Evolutionary conservation across 2,329 filamentous ascomycete genomes (phyloP), one percentile per base, ranked within the genome.

Genomic region (Leptographium lundbergii): DNA sequence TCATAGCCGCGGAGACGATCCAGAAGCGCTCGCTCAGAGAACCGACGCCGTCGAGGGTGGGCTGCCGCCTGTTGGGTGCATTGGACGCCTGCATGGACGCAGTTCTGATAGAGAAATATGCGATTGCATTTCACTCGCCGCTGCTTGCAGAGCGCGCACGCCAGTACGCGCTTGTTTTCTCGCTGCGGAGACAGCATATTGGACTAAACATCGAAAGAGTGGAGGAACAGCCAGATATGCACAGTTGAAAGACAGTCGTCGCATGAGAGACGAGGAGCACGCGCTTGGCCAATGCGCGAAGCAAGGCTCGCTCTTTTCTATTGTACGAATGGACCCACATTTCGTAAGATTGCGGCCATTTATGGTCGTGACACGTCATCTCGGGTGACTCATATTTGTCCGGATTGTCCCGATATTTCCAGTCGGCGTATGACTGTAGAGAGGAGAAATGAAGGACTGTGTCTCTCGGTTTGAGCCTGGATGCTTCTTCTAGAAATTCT

Each of bases 81-180:
- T 17, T n/a, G 14, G 32, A 36, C 58, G 45, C 60, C 60, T 6
- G 47, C 13, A 22, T 57, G 56, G 11, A 54, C 70, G 64, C 80
- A 83, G 64, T 82, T 81, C 59, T 78, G 76, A 66, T 81, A 83
- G 13, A 80, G 81, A 32, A 76, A 80, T 54, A 74, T 77, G 63
- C 80, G 75, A 65, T 82, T 79, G 69, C 81, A 84, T 67, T 81
- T 82, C 68, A 82, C 82, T 70, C 83, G 82, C 65, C 80, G 76
- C 67, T 79, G 77, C 67, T 83, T 80, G 66, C 80, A 83, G 48
- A 81, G 70, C 45, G 79, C 77, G 64, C 79, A 81, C 22, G 77
- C 77, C 58, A 81, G 69, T 50, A 80, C 72, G 63, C 78, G 70
- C 42, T 47, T 19, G 42, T 47, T 47, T 47, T 5, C 17, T 14